A percentile compares a stretch with the other conserved stretches of the same genome.
Evolutionary conservation across 2,329 filamentous ascomycete species (phyloP).

Genomic region (Pseudocercospora cruenta): DNA sequence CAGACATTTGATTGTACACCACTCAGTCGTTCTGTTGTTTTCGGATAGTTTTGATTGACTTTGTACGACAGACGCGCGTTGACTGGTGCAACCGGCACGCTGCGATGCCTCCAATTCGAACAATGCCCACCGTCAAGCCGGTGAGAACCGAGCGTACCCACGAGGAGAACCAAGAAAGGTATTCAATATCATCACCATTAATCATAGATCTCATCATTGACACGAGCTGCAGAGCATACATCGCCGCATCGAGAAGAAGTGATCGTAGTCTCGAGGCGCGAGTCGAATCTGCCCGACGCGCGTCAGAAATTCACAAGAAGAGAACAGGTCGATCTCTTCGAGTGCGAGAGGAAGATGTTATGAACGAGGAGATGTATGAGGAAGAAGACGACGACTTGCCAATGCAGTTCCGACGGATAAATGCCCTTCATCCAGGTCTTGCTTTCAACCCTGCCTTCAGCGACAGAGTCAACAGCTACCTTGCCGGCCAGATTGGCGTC

Average conservation of each 20-base stretch:
- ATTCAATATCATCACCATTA: background rate
- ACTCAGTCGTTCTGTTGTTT: background rate
- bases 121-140: slow-evolving; percentile 46
- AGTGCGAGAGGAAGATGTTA: slow-evolving; percentile 83
- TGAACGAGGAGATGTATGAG: slow-evolving; percentile 94
- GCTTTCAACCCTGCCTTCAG: slow-evolving; percentile 57
- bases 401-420: slow-evolving; percentile 66
- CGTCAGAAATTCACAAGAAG: slow-evolving; percentile 88
- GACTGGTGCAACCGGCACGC: slow-evolving; percentile 4
- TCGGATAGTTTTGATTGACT: background rate
- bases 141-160: slow-evolving; percentile 74
- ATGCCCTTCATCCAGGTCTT: slow-evolving; percentile 58
- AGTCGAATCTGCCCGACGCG: slow-evolving; percentile 81
- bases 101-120: slow-evolving; percentile 39
- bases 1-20: background rate
- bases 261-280: slow-evolving; percentile 87
- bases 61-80: background rate
- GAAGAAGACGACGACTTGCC: slow-evolving; percentile 85
- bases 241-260: slow-evolving; percentile 83
- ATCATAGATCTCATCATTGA: slow-evolving; percentile 18
- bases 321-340: slow-evolving; percentile 80
- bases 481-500: slow-evolving; percentile 62
- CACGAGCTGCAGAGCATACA: slow-evolving; percentile 69
- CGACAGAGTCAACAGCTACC: slow-evolving; percentile 61
- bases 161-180: slow-evolving; percentile 78